Conservation (phyloP, 352 stramenopile genomes). For the Pythium monospermum region DNA sequence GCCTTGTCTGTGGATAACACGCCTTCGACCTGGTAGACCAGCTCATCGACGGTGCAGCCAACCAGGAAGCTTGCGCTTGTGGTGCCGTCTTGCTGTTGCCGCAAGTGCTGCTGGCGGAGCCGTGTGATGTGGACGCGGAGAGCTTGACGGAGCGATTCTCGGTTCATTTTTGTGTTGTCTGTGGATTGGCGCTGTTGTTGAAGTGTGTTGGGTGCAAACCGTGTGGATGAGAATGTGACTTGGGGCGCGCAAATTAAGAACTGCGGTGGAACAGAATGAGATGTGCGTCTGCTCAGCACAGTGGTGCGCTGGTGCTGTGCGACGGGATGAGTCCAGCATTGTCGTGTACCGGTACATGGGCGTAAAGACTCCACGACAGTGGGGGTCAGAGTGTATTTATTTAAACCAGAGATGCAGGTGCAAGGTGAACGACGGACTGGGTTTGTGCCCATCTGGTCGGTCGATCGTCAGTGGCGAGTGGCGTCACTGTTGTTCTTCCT, state of each 20-base stretch:
- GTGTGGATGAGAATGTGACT: background rate
- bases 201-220: background rate
- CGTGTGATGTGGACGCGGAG: slow-evolving; percentile 16
- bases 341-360: too few species aligned
- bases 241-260: slow-evolving; percentile 3
- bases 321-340: too few species aligned
- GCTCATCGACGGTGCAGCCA: slow-evolving; percentile 14
- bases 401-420: background rate
- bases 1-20: slow-evolving; percentile 12
- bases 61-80: background rate
- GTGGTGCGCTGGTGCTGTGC: too few species aligned
- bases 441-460: slow-evolving; percentile 16
- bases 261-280: too few species aligned
- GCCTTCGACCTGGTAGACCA: slow-evolving; percentile 13
- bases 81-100: background rate
- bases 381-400: too few species aligned
- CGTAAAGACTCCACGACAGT: too few species aligned
- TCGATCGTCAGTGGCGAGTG: slow-evolving; percentile 17
- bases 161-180: slow-evolving; percentile 15
- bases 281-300: too few species aligned
- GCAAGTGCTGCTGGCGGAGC: slow-evolving; percentile 12
- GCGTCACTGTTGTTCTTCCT: slow-evolving; percentile 10
- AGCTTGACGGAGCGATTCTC: slow-evolving; percentile 9
- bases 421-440: background rate
- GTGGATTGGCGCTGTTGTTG: too few species aligned